phyloP scores from a whole-genome alignment of 768 basidiomycete species.

The Boletus sp. region DNA sequence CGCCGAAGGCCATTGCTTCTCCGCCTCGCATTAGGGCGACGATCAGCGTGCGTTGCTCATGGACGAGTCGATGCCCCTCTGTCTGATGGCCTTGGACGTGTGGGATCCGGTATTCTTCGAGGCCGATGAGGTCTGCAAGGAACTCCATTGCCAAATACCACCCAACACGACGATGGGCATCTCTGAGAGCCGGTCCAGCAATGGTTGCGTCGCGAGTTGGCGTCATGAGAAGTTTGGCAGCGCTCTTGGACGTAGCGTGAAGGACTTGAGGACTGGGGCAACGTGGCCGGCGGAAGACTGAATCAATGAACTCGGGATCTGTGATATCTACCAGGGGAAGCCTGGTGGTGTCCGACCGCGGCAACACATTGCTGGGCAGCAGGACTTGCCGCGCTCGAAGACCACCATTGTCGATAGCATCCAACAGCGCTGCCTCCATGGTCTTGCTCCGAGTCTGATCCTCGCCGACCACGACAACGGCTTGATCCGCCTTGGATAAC shows the following conservation, averaged over 20 bases:
- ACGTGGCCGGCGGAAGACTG: slow-evolving; percentile 13
- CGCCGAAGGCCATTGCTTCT: slow-evolving; percentile 13
- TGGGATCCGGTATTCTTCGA: slow-evolving; percentile 14
- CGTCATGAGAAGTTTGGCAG: slow-evolving; percentile 13
- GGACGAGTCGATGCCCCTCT: slow-evolving; percentile 12
- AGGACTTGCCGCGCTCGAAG: slow-evolving; percentile 13
- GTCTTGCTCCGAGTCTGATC: slow-evolving; percentile 12
- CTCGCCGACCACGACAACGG: slow-evolving; percentile 13
- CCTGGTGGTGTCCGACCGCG: slow-evolving; percentile 14
- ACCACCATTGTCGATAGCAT: slow-evolving; percentile 12
- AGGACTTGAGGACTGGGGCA: slow-evolving; percentile 11
- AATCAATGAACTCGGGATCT: slow-evolving; percentile 12
- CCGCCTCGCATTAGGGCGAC: slow-evolving; percentile 16
- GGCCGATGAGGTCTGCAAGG: slow-evolving; percentile 16
- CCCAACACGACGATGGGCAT: slow-evolving; percentile 16
- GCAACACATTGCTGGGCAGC: slow-evolving; percentile 12
- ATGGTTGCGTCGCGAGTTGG: slow-evolving; percentile 16
- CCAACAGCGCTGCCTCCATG: slow-evolving; percentile 11
- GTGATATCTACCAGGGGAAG: slow-evolving; percentile 16
- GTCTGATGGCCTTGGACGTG: slow-evolving; percentile 16
- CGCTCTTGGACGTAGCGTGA: slow-evolving; percentile 12
- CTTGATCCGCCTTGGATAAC: slow-evolving; percentile 16
- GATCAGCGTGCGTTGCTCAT: slow-evolving; percentile 15
- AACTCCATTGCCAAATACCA: slow-evolving; percentile 18
- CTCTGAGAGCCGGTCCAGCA: slow-evolving; percentile 15